A percentile compares a stretch with the other conserved stretches of the same genome.
phyloP scores from a whole-genome alignment of 306 rosid species.

The Acacia crassicarpa region DNA sequence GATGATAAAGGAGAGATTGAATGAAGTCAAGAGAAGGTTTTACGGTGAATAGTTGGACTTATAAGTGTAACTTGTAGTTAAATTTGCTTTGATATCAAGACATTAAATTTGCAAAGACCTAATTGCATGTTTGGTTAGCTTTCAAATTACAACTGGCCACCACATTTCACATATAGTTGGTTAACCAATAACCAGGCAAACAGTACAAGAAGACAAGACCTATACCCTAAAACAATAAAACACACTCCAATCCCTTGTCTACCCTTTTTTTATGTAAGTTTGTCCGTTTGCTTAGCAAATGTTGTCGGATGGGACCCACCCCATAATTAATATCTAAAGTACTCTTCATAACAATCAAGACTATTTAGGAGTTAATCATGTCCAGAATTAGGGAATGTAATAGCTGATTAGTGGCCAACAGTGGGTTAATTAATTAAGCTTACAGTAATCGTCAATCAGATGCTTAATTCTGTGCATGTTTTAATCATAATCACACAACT shows the following conservation, averaged over 20 bases:
- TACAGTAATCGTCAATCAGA: not conserved
- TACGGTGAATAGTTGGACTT: no score
- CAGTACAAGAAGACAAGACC: constrained; percentile 3
- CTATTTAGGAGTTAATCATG: not conserved
- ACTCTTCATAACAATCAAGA: not conserved
- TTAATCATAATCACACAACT: not conserved
- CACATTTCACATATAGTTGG: not conserved
- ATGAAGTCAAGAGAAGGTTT: not conserved
- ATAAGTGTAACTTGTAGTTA: not conserved
- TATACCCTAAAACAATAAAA: constrained; percentile 27
- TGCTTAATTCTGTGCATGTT: not conserved
- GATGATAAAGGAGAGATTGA: not conserved
- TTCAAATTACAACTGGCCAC: not conserved
- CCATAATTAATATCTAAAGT: not conserved
- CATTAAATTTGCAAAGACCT: no score
- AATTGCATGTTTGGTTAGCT: no score
- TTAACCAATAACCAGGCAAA: not conserved
- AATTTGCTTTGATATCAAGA: not conserved
- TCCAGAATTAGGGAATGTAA: not conserved
- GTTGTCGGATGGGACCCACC: not conserved
- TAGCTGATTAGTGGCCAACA: not conserved
- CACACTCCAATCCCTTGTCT: constrained; percentile 13
- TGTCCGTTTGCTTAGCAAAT: not conserved
- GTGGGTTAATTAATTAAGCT: not conserved
- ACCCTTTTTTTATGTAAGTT: not conserved